Evolutionary conservation across 768 basidiomycete species (phyloP).

Genomic region (Termitomyces sp.): DNA sequence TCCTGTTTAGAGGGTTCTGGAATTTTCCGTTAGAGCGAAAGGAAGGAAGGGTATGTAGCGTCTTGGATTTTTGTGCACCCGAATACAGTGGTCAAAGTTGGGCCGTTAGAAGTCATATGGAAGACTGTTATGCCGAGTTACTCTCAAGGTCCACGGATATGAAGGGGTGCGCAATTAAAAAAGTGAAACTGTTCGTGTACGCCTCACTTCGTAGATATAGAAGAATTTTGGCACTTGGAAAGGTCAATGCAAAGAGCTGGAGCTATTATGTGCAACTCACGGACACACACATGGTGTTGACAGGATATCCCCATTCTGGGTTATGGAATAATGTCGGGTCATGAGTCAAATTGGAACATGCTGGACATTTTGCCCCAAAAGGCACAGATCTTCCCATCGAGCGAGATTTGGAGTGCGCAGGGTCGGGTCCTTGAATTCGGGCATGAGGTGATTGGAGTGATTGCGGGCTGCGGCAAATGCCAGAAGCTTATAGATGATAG

Average conservation of each 20-base stretch:
- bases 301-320: not conserved
- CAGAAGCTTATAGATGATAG: slow-evolving; percentile 9
- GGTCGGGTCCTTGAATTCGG: slow-evolving; percentile 8
- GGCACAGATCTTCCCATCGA: slow-evolving; percentile 12
- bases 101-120: not conserved
- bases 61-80: not conserved
- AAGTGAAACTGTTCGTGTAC: not conserved
- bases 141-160: not conserved
- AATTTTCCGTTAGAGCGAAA: not conserved
- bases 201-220: not conserved
- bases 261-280: not conserved
- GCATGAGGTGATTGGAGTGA: slow-evolving; percentile 9
- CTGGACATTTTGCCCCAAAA: slow-evolving; percentile 5
- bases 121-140: not conserved
- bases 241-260: not conserved
- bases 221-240: not conserved
- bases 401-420: slow-evolving; percentile 4
- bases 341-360: slow-evolving; percentile 3
- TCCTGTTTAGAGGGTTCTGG: not conserved
- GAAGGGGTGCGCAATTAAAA: not conserved
- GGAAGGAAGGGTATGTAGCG: not conserved
- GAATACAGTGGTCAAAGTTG: slow-evolving; percentile 2
- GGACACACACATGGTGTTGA: not conserved
- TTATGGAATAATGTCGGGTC: slow-evolving; percentile 5
- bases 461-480: slow-evolving; percentile 11